Evolutionary conservation across 2,329 filamentous ascomycete species (phyloP), one percentile per base, ranked within the genome.

Genomic region (Microdochium nivale): DNA sequence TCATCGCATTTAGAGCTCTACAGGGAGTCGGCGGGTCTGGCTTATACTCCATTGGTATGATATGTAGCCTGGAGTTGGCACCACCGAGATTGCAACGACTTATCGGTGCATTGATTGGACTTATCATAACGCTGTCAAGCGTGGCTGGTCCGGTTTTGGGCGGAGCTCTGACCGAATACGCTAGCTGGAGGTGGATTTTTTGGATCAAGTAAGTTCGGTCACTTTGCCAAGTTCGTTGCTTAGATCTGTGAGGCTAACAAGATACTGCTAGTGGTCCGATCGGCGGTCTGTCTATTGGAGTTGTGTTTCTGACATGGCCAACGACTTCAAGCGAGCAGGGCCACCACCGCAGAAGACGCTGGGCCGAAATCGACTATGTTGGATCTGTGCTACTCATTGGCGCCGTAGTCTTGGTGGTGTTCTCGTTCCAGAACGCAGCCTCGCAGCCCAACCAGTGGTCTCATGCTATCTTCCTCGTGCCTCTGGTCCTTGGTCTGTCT

Each of bases 1-100:
- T 80, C n/a, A 73, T 79, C 51, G 67, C 67, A 3, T 75, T 72
- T 53, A 71, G 76, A 21, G 69, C 74, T 1, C 55, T 78, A 2
- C 76, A 80, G 56, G 78, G 78, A 1, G 53, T 79, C 11, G 78
- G 76, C 3, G 78, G 76, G 8, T 75, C 74, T 47, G 75, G 78
- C 0, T 60, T 79, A n/a, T 79, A 79, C 56, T 76, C 76, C 4
- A 65, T 80, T n/a, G 70, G 76, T 2, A 79, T 81, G 74, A 73
- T 80, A 48, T 75, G 79, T 25, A 61, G 80, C 32, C 71, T 75
- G 0, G 79, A 82, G 56, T 58, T 80, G 25, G 68, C 71, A 14
- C 74, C 78, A 0, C 50, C 55, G 0, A 62, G 66, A 2, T 54
- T 72, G 25, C 65, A 67, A 32, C 68, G 72, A 49, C 64, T 71